phyloP scores from a whole-genome alignment of 75 land plant genomes.

The Pinus albicaulis region DNA sequence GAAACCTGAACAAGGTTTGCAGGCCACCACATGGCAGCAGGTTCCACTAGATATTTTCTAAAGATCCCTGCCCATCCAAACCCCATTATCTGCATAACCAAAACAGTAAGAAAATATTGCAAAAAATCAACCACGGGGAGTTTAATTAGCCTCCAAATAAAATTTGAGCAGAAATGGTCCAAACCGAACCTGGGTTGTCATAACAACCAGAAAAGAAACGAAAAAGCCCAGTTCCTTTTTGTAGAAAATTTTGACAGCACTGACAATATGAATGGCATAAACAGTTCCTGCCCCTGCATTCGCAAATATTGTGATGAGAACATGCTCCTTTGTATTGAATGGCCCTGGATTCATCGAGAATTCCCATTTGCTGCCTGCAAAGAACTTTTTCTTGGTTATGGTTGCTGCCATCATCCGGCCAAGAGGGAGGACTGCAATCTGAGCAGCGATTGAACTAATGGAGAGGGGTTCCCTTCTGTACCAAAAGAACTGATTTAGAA shows the following conservation, averaged over 20 bases:
- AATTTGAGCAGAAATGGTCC: too few relatives aligned
- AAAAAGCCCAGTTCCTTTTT: slow-evolving; percentile 20
- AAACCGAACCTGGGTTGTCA: slow-evolving; percentile 36
- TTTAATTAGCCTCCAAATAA: neutral
- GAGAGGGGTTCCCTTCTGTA: slow-evolving; percentile 64
- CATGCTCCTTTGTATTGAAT: slow-evolving; percentile 51
- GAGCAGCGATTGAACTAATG: slow-evolving; percentile 51
- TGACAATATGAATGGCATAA: slow-evolving; percentile 24
- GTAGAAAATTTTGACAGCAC: slow-evolving; percentile 30
- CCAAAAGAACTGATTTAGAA: slow-evolving; percentile 72
- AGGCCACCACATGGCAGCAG: slow-evolving; percentile 85
- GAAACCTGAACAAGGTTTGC: slow-evolving; percentile 71
- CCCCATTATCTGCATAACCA: slow-evolving; percentile 45
- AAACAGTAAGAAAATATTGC: neutral
- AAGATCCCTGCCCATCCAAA: slow-evolving; percentile 83
- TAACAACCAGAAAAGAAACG: slow-evolving; percentile 13
- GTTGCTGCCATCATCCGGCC: slow-evolving; percentile 61
- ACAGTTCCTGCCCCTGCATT: slow-evolving; percentile 39
- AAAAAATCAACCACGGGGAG: neutral
- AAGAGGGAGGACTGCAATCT: slow-evolving; percentile 50
- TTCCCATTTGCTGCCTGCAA: neutral
- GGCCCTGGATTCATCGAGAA: slow-evolving; percentile 45
- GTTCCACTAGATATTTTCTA: slow-evolving; percentile 64
- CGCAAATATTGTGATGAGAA: slow-evolving; percentile 42
- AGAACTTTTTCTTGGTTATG: slow-evolving; percentile 20